phyloP scores from a whole-genome alignment of 1,284 basidiomycete species.

The Tylopilus orsonianus region DNA sequence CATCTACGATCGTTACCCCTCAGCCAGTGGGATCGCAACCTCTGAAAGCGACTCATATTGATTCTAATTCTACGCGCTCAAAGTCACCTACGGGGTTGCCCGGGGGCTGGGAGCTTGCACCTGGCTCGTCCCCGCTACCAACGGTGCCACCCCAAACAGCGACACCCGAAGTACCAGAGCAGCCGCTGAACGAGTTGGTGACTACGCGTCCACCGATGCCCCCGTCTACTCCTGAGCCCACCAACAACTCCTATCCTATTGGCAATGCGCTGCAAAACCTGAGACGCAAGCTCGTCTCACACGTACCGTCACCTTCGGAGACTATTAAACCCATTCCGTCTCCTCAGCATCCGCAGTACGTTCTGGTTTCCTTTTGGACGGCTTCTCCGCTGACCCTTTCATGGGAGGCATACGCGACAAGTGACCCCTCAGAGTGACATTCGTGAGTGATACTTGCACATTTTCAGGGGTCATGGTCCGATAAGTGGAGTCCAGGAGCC shows the following conservation, averaged over 20 bases:
- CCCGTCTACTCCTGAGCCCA: slow-evolving; percentile 13
- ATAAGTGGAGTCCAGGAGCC: slow-evolving; percentile 41
- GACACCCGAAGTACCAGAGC: slow-evolving; percentile 7
- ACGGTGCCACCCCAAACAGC: neutral
- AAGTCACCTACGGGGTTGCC: slow-evolving; percentile 26
- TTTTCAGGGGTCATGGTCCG: neutral
- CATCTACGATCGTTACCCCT: slow-evolving; percentile 5
- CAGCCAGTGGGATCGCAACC: slow-evolving; percentile 19
- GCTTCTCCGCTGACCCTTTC: neutral
- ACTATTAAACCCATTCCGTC: slow-evolving; percentile 15
- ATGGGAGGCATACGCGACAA: slow-evolving; percentile 24
- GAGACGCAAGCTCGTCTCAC: slow-evolving; percentile 32
- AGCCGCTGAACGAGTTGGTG: slow-evolving; percentile 3
- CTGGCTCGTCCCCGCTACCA: slow-evolving; percentile 14
- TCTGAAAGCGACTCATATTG: neutral
- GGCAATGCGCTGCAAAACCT: slow-evolving; percentile 28
- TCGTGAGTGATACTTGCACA: slow-evolving; percentile 39
- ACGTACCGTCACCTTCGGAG: slow-evolving; percentile 24
- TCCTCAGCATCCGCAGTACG: slow-evolving; percentile 26
- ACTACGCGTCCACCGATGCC: neutral
- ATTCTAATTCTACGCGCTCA: slow-evolving; percentile 10
- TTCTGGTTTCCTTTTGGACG: neutral
- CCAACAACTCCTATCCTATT: slow-evolving; percentile 10
- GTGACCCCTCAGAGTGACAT: slow-evolving; percentile 65
- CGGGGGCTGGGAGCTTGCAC: slow-evolving; percentile 24